phyloP scores from a whole-genome alignment of 805 yeast genomes.

The Lipomyces starkeyi region DNA sequence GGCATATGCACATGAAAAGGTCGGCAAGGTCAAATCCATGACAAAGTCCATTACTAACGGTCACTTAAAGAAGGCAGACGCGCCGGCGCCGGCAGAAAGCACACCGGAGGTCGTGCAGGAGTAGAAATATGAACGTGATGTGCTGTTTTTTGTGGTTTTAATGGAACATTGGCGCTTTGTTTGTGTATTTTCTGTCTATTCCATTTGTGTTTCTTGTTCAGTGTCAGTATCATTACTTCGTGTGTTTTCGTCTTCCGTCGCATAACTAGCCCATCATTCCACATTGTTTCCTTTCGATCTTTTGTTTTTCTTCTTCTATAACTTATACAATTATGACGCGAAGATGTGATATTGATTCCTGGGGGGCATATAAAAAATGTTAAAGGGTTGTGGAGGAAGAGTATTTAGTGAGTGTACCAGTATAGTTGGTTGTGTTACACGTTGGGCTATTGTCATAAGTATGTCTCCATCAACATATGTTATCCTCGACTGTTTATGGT shows the following conservation, averaged over 20 bases:
- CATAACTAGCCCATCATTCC: conserved; percentile 2
- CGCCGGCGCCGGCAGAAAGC: background rate
- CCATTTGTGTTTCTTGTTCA: background rate
- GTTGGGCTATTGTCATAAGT: conserved; percentile 2
- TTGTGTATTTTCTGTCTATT: background rate
- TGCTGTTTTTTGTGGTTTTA: conserved; percentile 3
- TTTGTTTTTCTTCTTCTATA: background rate
- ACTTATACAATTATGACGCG: background rate
- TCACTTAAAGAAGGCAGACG: conserved; percentile 7
- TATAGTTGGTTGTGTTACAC: conserved; percentile 5
- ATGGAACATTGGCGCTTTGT: conserved; percentile 1
- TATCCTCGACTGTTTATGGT: background rate
- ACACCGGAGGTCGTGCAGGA: conserved; percentile 8
- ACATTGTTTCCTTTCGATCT: background rate
- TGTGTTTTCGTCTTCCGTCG: conserved; percentile 2
- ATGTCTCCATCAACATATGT: conserved; percentile 2
- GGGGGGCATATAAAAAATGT: conserved; percentile 2
- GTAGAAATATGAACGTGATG: background rate
- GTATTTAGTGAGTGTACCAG: conserved; percentile 3
- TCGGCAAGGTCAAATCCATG: conserved; percentile 16
- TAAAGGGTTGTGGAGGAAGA: background rate
- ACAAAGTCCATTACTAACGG: conserved; percentile 16
- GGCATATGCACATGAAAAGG: conserved; percentile 27
- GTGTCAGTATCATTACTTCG: conserved; percentile 5
- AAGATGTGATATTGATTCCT: conserved; percentile 4